A percentile compares a stretch with the other conserved stretches of the same genome.
phyloP scores from a whole-genome alignment of 495 filamentous ascomycete species.

The Penicillium fimorum region DNA sequence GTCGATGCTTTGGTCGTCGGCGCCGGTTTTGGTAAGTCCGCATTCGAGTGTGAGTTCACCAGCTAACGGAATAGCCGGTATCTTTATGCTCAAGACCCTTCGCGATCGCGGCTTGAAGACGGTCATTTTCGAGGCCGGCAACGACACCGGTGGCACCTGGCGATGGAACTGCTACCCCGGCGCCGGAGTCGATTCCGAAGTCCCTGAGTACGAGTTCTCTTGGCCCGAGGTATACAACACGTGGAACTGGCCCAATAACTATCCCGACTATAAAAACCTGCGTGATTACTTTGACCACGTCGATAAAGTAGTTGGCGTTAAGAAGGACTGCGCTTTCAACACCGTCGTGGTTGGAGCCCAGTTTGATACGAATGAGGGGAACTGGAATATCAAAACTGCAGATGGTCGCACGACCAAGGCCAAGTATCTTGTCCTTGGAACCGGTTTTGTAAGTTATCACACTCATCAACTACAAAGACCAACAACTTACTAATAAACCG shows the following conservation, averaged over 20 bases:
- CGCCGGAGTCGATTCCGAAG: constrained; percentile 48
- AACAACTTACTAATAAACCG: neutral
- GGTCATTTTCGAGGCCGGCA: constrained; percentile 44
- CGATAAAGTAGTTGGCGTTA: constrained; percentile 47
- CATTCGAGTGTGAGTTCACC: neutral
- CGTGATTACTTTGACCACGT: constrained; percentile 57
- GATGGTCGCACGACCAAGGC: constrained; percentile 46
- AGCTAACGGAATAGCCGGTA: constrained; percentile 19
- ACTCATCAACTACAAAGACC: neutral
- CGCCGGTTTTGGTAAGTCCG: constrained; percentile 42
- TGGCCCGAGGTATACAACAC: constrained; percentile 52
- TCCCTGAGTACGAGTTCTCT: constrained; percentile 52
- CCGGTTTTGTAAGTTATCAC: constrained; percentile 25
- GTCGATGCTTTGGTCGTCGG: constrained; percentile 53
- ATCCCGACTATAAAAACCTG: constrained; percentile 51
- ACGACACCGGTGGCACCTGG: constrained; percentile 50
- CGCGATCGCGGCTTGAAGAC: constrained; percentile 29
- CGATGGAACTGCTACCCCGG: constrained; percentile 52
- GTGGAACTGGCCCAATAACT: constrained; percentile 54
- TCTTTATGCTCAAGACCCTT: constrained; percentile 30
- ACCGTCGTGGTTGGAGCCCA: constrained; percentile 46
- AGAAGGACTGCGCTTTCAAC: constrained; percentile 51
- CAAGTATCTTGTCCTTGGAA: constrained; percentile 49
- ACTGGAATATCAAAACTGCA: constrained; percentile 50
- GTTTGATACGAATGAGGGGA: constrained; percentile 41